Percentiles rank a stretch among this genome's conserved stretches.
phyloP scores from a whole-genome alignment of 306 rosid species.

The Fragaria nilgerrensis region DNA sequence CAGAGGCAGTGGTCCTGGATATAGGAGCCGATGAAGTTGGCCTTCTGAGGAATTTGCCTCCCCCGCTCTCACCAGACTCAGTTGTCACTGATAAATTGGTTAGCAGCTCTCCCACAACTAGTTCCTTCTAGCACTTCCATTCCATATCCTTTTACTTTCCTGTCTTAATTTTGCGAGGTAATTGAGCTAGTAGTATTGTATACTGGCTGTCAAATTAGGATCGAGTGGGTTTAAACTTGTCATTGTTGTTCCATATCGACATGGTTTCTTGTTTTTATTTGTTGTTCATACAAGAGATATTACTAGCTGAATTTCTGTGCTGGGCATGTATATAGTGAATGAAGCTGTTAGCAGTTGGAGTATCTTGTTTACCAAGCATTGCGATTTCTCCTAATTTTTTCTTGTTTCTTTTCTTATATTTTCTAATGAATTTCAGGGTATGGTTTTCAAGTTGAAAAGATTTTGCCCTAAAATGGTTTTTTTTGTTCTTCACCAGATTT shows the following conservation, averaged over 20 bases:
- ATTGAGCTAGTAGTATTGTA: constrained; percentile 21
- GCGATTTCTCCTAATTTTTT: background rate
- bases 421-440: background rate
- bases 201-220: background rate
- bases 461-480: background rate
- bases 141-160: constrained; percentile 4
- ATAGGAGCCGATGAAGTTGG: constrained; percentile 44
- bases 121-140: constrained; percentile 39
- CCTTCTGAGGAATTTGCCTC: constrained; percentile 47
- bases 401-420: background rate
- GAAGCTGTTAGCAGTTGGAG: background rate
- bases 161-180: background rate
- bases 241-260: background rate
- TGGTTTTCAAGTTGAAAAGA: background rate
- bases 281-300: background rate
- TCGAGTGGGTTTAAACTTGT: background rate
- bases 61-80: constrained; percentile 63
- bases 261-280: constrained; percentile 6
- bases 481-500: constrained; percentile 10
- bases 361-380: background rate
- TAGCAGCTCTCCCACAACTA: constrained; percentile 58
- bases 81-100: constrained; percentile 54
- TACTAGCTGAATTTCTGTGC: background rate
- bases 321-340: constrained; percentile 10
- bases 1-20: constrained; percentile 43